Evolutionary conservation across 768 basidiomycete species (phyloP), one percentile per base, ranked within the genome.

Genomic region (Collybia nuda): DNA sequence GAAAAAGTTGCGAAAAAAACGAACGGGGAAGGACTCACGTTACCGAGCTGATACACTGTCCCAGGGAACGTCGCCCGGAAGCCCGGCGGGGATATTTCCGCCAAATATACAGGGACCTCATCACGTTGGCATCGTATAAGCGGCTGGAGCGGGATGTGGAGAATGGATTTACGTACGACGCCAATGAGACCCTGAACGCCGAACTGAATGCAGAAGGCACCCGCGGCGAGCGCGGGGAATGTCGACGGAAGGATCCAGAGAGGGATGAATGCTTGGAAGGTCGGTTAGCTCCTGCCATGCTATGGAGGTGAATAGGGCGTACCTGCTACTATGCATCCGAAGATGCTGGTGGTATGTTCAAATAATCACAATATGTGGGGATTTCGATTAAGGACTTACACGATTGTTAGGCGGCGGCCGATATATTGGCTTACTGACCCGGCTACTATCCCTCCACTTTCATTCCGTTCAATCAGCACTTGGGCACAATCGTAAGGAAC

Each of bases 141-240:
- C n/a, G 38, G 22, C 14, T 12, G 5, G 4, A 24, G 17, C 17
- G 19, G 26, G 18, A 15, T n/a, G 6, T 7, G 8, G 32, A 9
- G 37, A 80, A 73, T 77, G 55, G 76, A 73, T 11, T 74, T 73
- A 64, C 86, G 56, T 61, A 91, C 88, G 9, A 91, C 85, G 58
- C 90, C 90, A 89, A 90, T 93, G 32, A 90, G 92, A 1, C 91
- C 92, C 64, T 96, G 93, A 0, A 95, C 90, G 44, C 90, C 90
- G 56, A 90, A 82, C 61, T 94, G 92, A 14, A 93, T 73, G 57
- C 81, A 92, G 70, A 95, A 96, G 0, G 91, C 93, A 7, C 91
- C 91, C 0, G 90, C 90, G 0, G 89, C 62, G 7, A 97, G 84
- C 1, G 72, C 77, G 1, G 78, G 64, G 66, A 94, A 94, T 1